Percentiles rank a stretch among this genome's conserved stretches.
These are phyloP conservation scores for Aspergillus baeticus DNA, from an alignment of 495 filamentous ascomycete species.

Conservation along the genomic window DNA sequence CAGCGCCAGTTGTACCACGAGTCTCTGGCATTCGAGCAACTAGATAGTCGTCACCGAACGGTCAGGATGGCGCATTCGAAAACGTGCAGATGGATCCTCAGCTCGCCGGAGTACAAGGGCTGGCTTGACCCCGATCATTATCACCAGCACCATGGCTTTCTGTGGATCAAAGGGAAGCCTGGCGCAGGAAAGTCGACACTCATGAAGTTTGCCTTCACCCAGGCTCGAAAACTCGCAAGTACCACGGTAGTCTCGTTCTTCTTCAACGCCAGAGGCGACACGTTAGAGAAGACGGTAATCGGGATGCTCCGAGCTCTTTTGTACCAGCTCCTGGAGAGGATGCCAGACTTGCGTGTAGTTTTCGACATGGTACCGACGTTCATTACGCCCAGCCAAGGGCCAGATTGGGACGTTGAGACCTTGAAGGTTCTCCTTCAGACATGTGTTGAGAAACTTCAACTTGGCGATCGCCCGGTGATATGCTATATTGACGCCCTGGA, in stretches of 20 bases:
- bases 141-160: slow-evolving; percentile 30
- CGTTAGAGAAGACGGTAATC: background rate
- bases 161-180: slow-evolving; percentile 51
- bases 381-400: too few relatives aligned
- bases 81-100: slow-evolving; percentile 37
- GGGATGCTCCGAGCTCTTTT: slow-evolving; percentile 58
- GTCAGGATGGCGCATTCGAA: slow-evolving; percentile 27
- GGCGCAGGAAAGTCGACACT: slow-evolving; percentile 47
- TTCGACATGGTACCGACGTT: too few relatives aligned
- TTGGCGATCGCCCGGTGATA: background rate
- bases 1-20: slow-evolving; percentile 9
- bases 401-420: too few relatives aligned
- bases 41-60: slow-evolving; percentile 21
- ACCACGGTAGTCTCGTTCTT: background rate
- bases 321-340: slow-evolving; percentile 24
- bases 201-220: background rate
- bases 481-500: slow-evolving; percentile 42
- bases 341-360: too few relatives aligned
- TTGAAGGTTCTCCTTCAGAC: too few relatives aligned
- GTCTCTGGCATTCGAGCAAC: slow-evolving; percentile 22
- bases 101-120: slow-evolving; percentile 24
- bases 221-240: background rate
- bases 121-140: slow-evolving; percentile 29
- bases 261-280: background rate
- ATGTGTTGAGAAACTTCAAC: too few relatives aligned